Evolutionary conservation across 345 rosid species (phyloP), one percentile per base, ranked within the genome.

Genomic region (Pistacia integerrima): DNA sequence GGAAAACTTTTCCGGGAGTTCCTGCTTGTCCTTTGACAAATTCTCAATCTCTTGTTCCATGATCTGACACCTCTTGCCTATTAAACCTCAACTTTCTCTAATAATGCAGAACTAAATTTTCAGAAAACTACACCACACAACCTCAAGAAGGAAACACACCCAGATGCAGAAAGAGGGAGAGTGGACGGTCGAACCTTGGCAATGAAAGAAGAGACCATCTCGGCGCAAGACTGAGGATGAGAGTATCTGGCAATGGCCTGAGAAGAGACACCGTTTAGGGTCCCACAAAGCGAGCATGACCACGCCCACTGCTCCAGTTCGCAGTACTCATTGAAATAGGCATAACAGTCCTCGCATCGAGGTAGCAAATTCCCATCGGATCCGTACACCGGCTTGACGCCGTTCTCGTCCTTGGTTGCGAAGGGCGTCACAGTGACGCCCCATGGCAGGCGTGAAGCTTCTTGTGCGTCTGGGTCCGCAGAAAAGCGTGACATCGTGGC

Each of bases 251-350:
- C 79, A 65, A 93, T 91, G 66, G 91, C 85, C 82, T 91, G 83
- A 12, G 93, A 83, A 44, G 97, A 52, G 22, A 96, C 89, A 62
- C 98, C 95, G 52, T 93, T 96, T 67, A 93, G 97, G 22, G 97
- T 89, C 38, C 95, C 97, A 74, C 98, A 96, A 61, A 92, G 95
- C 55, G 97, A 75, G 84, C 98, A 96, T 69, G 59, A 84, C 99
- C 99, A 96, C 25, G 97, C 93, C 99, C 99, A 93, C 74, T 93
- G 94, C n/a, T 96, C 99, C 69, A 96, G 89, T 59, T 92, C 95
- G 67, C 99, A 91, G 80, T 86, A 93, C n/a, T 91, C 88, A 74
- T 90, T 96, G 90, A 96, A 96, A 90, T 96, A 92, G 2, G 91
- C 98, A 74, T 88, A 96, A 70, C 98, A 93, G 78, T 91, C 88